Percentiles rank a stretch among this genome's conserved stretches.
phyloP scores from a whole-genome alignment of 495 filamentous ascomycete species.

The Paragyromitra xinjiangensis region DNA sequence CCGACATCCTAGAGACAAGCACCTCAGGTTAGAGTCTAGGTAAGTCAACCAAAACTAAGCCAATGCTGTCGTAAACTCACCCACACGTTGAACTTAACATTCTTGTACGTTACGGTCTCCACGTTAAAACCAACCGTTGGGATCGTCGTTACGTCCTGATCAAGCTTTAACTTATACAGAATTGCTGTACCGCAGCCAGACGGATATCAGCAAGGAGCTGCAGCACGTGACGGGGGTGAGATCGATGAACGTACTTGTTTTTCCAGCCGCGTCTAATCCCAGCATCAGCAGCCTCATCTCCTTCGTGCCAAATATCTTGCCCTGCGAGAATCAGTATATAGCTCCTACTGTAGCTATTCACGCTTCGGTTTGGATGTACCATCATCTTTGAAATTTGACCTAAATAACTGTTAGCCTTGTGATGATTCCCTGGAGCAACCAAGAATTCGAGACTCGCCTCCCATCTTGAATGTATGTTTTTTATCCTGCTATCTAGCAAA shows the following conservation, averaged over 20 bases:
- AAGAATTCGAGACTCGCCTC: slow-evolving; percentile 37
- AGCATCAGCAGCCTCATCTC: slow-evolving; percentile 99
- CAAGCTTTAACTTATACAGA: slow-evolving; percentile 99
- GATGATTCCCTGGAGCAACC: slow-evolving; percentile 19
- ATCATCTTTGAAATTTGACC: slow-evolving; percentile 56
- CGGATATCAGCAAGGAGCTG: slow-evolving; percentile 29
- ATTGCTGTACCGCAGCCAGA: slow-evolving; percentile 68
- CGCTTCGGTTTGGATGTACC: slow-evolving; percentile 32
- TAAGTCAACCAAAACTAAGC: background rate
- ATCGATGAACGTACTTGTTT: slow-evolving; percentile 75
- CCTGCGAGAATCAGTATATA: slow-evolving; percentile 47
- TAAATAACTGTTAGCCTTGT: slow-evolving; percentile 43
- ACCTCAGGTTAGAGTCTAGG: slow-evolving; percentile 8
- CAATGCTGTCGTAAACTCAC: slow-evolving; percentile 25
- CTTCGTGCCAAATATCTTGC: slow-evolving; percentile 96
- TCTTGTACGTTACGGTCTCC: slow-evolving; percentile 98
- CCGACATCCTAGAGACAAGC: slow-evolving; percentile 73
- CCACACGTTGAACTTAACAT: slow-evolving; percentile 99
- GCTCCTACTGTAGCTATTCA: slow-evolving; percentile 2
- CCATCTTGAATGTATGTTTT: slow-evolving; percentile 48
- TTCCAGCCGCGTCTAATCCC: slow-evolving; percentile 95
- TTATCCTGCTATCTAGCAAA: slow-evolving; percentile 23
- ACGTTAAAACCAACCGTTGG: slow-evolving; percentile 99
- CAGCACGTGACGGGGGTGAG: slow-evolving; percentile 35
- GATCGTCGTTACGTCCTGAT: slow-evolving; percentile 98